Evolutionary conservation across 306 rosid genomes (phyloP), one percentile per base, ranked within the genome.

Genomic region (Sicyos edulis): DNA sequence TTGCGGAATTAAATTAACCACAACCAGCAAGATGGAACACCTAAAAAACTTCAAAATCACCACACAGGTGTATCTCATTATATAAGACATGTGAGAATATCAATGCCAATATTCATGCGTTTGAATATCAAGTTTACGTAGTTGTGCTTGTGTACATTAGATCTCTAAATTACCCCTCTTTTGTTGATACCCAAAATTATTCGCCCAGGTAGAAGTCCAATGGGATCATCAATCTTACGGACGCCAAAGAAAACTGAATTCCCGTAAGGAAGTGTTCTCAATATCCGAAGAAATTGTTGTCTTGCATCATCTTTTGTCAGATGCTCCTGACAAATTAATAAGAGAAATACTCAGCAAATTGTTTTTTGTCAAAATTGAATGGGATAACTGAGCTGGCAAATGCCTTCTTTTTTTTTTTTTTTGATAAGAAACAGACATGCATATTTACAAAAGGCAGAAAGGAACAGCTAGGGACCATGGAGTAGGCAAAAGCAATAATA

Each of bases 221-320:
- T 92, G 53, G 98, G 98, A 83, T 92, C 96, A 79, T 92, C 96
- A 75, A 92, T 92, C 89, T 88, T 92, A 44, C 96, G 96, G 70
- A 92, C 88, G 74, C 89, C 82, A 78, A 92, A 92, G 82, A 92
- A 92, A 55, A 92, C 92, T 26, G 98, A 88, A 83, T 84, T 85
- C 68, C 98, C 98, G 57, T 88, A 92, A 42, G 96, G 98, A 88
- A 92, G 91, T 61, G 89, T 76, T 79, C 90, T 90, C 74, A 92
- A 80, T 76, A 90, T 86, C 29, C 96, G 92, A 74, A 92, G 78
- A 80, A 92, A 88, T 26, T 92, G 98, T 50, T 90, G 96, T 75
- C 96, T 92, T 67, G 98, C 98, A 64, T 90, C 98, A 42, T 92
- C 98, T 79, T 88, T 92, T 17, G 88, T 86, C 82, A 90, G 68